Conservation (phyloP, 371 early-diverging fungal genomes). For the Chytridiales sp. region DNA sequence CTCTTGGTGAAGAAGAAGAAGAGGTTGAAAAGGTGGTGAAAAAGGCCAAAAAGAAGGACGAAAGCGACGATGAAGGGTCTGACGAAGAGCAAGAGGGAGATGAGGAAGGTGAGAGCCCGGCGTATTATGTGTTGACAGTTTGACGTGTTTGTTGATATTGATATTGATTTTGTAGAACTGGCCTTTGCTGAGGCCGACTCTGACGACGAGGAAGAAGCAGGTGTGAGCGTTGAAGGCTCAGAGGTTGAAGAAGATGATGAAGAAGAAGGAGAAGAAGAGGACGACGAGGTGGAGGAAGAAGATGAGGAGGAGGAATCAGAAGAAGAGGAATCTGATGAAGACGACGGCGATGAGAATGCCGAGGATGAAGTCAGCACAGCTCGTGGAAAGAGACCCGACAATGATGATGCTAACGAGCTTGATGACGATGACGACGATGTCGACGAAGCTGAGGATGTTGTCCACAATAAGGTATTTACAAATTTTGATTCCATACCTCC, state of each 20-base stretch:
- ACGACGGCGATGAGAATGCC: conserved; percentile 9
- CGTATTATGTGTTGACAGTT: not conserved
- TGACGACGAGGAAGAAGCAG: conserved; percentile 10
- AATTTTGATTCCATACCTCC: not conserved
- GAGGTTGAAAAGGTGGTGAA: conserved; percentile 31
- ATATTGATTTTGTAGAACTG: not conserved
- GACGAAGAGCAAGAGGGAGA: not conserved
- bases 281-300: conserved; percentile 14
- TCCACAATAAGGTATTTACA: conserved; percentile 28
- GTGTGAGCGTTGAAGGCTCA: conserved; percentile 6
- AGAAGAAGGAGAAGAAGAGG: conserved; percentile 27
- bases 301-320: conserved; percentile 25
- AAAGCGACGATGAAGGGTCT: not conserved
- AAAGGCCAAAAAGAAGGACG: not conserved
- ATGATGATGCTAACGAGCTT: conserved; percentile 17
- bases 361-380: conserved; percentile 11
- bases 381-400: not conserved
- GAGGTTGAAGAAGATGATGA: conserved; percentile 14
- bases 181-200: not conserved
- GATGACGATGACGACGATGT: conserved; percentile 16
- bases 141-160: not conserved
- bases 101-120: conserved; percentile 31
- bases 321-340: conserved; percentile 6
- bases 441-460: conserved; percentile 24
- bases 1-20: conserved; percentile 23